phyloP scores from a whole-genome alignment of 768 basidiomycete genomes.

The Hebeloma cylindrosporum region DNA sequence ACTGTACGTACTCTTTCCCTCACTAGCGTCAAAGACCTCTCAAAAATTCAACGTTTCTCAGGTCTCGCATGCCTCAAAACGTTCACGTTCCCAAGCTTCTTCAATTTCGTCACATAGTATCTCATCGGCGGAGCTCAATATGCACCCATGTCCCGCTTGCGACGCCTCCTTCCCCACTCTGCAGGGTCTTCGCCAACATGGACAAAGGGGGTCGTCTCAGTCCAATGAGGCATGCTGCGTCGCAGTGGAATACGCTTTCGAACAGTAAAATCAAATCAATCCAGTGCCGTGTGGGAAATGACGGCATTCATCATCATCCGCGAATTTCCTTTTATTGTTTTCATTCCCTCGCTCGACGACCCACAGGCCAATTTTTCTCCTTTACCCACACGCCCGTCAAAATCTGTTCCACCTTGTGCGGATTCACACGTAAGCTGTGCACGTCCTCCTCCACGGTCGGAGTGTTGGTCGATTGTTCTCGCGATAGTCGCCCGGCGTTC shows the following conservation, averaged over 20 bases:
- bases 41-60: conserved; percentile 20
- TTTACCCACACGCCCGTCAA: neutral
- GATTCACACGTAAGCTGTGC: conserved; percentile 16
- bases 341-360: neutral
- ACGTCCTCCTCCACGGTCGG: conserved; percentile 1
- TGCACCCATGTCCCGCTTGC: conserved; percentile 73
- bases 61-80: conserved; percentile 57
- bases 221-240: conserved; percentile 70
- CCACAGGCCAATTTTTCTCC: neutral
- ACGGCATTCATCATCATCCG: conserved; percentile 11
- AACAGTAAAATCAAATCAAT: conserved; percentile 26
- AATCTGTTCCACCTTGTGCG: conserved; percentile 9
- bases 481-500: conserved; percentile 9
- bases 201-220: conserved; percentile 37
- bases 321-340: neutral
- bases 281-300: conserved; percentile 8
- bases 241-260: conserved; percentile 75
- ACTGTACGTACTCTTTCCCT: conserved; percentile 27
- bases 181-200: conserved; percentile 64
- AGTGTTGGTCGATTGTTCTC: conserved; percentile 9
- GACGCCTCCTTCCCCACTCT: conserved; percentile 63
- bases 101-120: conserved; percentile 27
- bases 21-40: conserved; percentile 1
- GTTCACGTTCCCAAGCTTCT: conserved; percentile 46
- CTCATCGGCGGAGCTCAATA: conserved; percentile 41